These are phyloP conservation scores for Chaetomiaceae sp. DNA, from an alignment of 2,329 filamentous ascomycete genomes.

Conservation along the genomic window DNA sequence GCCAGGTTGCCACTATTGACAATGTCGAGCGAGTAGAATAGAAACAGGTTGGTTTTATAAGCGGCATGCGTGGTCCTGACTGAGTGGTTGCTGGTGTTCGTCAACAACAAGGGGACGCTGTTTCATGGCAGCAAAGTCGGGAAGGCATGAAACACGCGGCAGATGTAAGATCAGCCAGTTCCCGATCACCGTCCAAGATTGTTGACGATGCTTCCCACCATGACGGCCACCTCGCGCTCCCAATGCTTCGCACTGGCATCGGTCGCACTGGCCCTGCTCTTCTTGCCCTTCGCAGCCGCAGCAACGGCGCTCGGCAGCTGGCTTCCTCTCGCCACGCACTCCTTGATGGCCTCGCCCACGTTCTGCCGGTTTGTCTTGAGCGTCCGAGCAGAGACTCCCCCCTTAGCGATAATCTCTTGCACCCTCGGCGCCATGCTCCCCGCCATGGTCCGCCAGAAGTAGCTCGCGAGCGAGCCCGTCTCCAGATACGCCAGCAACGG, in stretches of 20 bases:
- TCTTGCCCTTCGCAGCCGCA: constrained; percentile 40
- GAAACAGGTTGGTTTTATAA: too few species aligned
- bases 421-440: constrained; percentile 71
- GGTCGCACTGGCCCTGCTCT: constrained; percentile 38
- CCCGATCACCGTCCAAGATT: constrained; percentile 46
- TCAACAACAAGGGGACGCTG: too few species aligned
- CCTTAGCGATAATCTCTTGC: constrained; percentile 76
- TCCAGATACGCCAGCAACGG: constrained; percentile 75
- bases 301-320: constrained; percentile 57
- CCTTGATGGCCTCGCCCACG: constrained; percentile 72
- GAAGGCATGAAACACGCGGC: too few species aligned
- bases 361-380: constrained; percentile 69
- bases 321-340: constrained; percentile 77
- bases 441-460: constrained; percentile 90
- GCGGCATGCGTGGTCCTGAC: too few species aligned
- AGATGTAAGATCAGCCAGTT: too few species aligned
- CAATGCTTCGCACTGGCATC: constrained; percentile 48
- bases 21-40: too few species aligned
- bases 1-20: too few species aligned
- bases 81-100: too few species aligned
- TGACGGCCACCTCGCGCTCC: constrained; percentile 91
- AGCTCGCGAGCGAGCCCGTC: constrained; percentile 79
- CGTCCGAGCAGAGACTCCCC: constrained; percentile 78
- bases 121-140: too few species aligned
- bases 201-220: constrained; percentile 78